Percentiles rank a stretch among this genome's conserved stretches.
These are phyloP conservation scores for Pharnaceum exiguum DNA, from an alignment of 148 eudicot species.

Conservation along the genomic window DNA sequence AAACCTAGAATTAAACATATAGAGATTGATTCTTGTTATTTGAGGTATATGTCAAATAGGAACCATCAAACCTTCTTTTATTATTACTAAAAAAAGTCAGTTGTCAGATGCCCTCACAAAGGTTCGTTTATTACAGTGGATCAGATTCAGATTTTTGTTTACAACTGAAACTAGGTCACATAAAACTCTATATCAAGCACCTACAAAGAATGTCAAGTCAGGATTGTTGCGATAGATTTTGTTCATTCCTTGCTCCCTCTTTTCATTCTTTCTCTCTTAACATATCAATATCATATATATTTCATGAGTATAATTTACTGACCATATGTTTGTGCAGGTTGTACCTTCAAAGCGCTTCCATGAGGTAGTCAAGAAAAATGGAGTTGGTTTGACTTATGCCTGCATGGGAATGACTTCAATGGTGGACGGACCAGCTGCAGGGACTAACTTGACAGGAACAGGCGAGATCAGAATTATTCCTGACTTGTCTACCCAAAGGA, in stretches of 20 bases:
- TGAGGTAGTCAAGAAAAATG: conserved; percentile 59
- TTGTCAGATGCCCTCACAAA: too few relatives aligned
- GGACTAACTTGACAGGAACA: conserved; percentile 59
- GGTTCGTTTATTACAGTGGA: too few relatives aligned
- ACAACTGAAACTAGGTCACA: too few relatives aligned
- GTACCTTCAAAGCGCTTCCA: conserved; percentile 71
- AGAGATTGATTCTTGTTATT: too few relatives aligned
- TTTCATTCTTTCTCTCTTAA: neutral
- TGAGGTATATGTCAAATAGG: too few relatives aligned
- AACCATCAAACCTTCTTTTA: too few relatives aligned
- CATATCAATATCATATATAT: neutral
- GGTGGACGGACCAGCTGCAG: conserved; percentile 76
- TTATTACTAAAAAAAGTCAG: too few relatives aligned
- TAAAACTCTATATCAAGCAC: too few relatives aligned
- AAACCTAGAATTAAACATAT: too few relatives aligned
- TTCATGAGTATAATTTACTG: neutral
- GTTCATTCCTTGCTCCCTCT: neutral
- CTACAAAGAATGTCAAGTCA: too few relatives aligned
- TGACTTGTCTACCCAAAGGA: conserved; percentile 68
- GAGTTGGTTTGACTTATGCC: conserved; percentile 78
- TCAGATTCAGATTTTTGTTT: too few relatives aligned
- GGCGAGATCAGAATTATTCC: conserved; percentile 93
- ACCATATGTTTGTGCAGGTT: conserved; percentile 29
- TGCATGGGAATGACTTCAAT: conserved; percentile 83
- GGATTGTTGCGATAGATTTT: too few relatives aligned